Base-by-base conservation (phyloP, 257 asterid genomes). In the Thymus mandschuricus region DNA sequence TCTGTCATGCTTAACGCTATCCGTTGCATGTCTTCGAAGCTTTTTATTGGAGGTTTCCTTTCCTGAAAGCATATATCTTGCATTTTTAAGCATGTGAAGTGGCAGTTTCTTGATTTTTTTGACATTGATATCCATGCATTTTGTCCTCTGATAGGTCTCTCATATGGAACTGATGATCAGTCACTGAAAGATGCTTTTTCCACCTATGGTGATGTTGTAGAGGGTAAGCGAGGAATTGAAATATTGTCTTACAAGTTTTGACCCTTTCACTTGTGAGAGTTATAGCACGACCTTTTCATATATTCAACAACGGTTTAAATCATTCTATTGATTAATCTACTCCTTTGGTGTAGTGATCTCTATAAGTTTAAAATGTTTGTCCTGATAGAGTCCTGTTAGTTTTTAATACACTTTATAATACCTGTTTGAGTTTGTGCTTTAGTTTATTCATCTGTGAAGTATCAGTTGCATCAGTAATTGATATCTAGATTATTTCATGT, bases 21-120 rank as follows among this genome's bases (percentile, higher is more conserved):
- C 27, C 94, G 96, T 34, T 69, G 86, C 96, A 89, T 93, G 96
- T 84, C 97, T 8, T 56, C 86, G 1, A 89, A 82, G 82, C 97
- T 89, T 60, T 89, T 87, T 45, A 31, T 90, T 50, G 94, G 96
- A 68, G 97, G 97, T 93, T 59, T 58, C 15, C 8, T n/a, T 49
- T 58, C 21, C 31, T 57, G 4, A 1, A 35, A n/a, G 43, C 48
- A 15, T 2, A 29, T 38, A 30, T 68, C 28, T 15, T 8, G 38
- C 60, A 4, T 15, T 30, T 3, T 64, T 13, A 2, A 3, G 43
- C 55, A 12, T 48, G 2, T 27, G 3, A 7, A 0, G 3, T 43
- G 49, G 7, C 0, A 12, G 21, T 21, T 21, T 1, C 5, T 44
- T 64, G 5, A 21, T 59, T 67, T 21, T 21, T 21, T 21, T 21